Evolutionary conservation across 176 grass and related monocot genomes (phyloP).

Genomic region (Oryza officinalis): DNA sequence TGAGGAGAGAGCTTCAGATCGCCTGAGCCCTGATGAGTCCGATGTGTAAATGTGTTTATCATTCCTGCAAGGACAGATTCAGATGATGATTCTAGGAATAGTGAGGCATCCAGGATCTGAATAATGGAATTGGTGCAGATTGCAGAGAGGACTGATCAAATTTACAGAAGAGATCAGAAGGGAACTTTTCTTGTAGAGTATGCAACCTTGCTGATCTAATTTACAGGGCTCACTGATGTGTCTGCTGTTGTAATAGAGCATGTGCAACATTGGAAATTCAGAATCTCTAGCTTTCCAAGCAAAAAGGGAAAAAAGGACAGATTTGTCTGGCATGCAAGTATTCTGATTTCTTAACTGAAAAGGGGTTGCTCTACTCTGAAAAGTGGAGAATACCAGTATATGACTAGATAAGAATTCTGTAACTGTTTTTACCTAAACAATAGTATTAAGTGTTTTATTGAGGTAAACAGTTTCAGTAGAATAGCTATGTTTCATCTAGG

Average conservation of each 20-base stretch:
- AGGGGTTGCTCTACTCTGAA: background rate
- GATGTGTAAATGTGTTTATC: slow-evolving; percentile 24
- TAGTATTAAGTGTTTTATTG: too few species aligned
- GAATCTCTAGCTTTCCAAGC: background rate
- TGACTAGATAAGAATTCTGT: too few species aligned
- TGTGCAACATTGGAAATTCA: background rate
- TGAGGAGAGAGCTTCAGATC: slow-evolving; percentile 42
- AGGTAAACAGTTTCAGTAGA: too few species aligned
- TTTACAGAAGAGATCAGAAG: background rate
- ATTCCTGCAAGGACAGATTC: slow-evolving; percentile 34
- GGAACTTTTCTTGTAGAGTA: background rate
- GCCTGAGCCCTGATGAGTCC: slow-evolving; percentile 31
- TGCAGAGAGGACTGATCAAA: background rate
- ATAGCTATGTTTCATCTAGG: too few species aligned
- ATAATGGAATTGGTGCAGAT: background rate
- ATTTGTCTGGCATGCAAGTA: background rate
- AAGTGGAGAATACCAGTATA: background rate
- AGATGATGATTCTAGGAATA: slow-evolving; percentile 1
- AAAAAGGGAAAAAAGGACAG: background rate
- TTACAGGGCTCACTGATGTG: background rate
- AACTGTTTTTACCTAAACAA: too few species aligned
- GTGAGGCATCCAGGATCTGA: background rate
- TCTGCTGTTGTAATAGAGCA: background rate
- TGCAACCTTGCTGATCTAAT: background rate
- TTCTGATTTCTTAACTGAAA: background rate